Base-by-base conservation (phyloP, 78 protist species). In the Chrysochromulina tobinii region DNA sequence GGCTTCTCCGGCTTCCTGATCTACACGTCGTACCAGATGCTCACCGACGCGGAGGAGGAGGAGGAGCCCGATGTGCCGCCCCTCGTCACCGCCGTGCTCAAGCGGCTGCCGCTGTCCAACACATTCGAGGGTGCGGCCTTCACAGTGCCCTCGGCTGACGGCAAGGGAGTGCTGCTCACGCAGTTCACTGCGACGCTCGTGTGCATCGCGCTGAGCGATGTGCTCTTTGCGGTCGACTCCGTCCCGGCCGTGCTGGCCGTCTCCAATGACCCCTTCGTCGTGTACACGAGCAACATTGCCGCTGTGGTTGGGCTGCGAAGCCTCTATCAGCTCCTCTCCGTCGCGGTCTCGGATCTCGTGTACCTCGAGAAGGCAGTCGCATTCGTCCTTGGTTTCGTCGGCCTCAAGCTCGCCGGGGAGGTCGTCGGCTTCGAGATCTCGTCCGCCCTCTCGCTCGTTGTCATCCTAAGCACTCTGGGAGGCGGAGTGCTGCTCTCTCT, bases 161-260 rank as follows among this genome's bases (percentile, higher is more conserved):
- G 90, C 27, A 67, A 18, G 38, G 18, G 50, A 48, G 3, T 11
- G 38, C 53, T 15, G 12, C 86, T 86, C 27, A 89, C 92, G 73
- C 92, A 84, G 27, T 68, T 89, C 27, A 25, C 73, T 54, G 61
- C 73, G 7, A 86, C 81, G 53, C 92, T 89, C 14, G 59, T 72
- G 57, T 89, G 92, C 18, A 54, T 89, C 59, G 92, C 69, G 85
- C 21, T 89, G 27, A 15, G 61, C 25, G 91, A 89, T 48, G 83
- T 67, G 50, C 14, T 89, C 57, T 89, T 89, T 18, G 92, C 92
- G 12, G 85, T 89, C 48, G 92, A 89, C 86, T 89, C 92, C 14
- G 38, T 90, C 18, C 93, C 93, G 4, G 93, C 93, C 21, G 93
- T 90, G 15, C 66, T 90, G 50, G 93, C 83, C 14, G 93, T 90